phyloP scores from a whole-genome alignment of 768 basidiomycete genomes.

The Phlegmacium glaucopus region DNA sequence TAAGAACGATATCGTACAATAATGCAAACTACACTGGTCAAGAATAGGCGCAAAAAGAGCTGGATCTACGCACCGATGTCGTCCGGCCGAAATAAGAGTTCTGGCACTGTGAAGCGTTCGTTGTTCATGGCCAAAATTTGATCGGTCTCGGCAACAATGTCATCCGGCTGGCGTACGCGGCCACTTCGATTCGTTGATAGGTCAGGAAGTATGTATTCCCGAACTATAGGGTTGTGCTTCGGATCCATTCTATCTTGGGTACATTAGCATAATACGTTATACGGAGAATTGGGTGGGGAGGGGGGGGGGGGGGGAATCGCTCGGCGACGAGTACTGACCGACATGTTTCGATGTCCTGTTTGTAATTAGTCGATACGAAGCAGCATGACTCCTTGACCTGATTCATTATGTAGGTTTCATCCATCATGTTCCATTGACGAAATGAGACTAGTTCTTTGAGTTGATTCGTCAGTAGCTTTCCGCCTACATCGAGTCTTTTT shows the following conservation, averaged over 20 bases:
- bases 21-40: background rate
- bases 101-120: constrained; percentile 91
- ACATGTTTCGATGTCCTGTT: constrained; percentile 69
- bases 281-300: no score
- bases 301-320: constrained; percentile 1
- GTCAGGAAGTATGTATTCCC: constrained; percentile 91
- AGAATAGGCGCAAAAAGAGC: constrained; percentile 6
- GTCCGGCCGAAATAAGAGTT: constrained; percentile 85
- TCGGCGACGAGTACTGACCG: constrained; percentile 49
- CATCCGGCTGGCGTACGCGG: constrained; percentile 49
- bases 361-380: constrained; percentile 76
- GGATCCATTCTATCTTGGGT: constrained; percentile 42
- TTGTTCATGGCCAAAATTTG: constrained; percentile 85
- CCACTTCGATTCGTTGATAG: constrained; percentile 66
- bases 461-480: constrained; percentile 93
- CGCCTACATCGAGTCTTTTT: constrained; percentile 93
- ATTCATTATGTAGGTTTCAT: constrained; percentile 92
- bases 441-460: constrained; percentile 92
- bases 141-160: constrained; percentile 51
- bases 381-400: constrained; percentile 89
- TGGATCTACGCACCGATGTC: constrained; percentile 67
- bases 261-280: constrained; percentile 14
- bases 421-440: constrained; percentile 99
- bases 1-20: background rate
- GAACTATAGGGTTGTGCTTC: constrained; percentile 65